Percentiles rank a stretch among this genome's conserved stretches.
These are phyloP conservation scores for Geranomyces variabilis DNA, from an alignment of 192 early-diverging fungal species.

Conservation along the genomic window DNA sequence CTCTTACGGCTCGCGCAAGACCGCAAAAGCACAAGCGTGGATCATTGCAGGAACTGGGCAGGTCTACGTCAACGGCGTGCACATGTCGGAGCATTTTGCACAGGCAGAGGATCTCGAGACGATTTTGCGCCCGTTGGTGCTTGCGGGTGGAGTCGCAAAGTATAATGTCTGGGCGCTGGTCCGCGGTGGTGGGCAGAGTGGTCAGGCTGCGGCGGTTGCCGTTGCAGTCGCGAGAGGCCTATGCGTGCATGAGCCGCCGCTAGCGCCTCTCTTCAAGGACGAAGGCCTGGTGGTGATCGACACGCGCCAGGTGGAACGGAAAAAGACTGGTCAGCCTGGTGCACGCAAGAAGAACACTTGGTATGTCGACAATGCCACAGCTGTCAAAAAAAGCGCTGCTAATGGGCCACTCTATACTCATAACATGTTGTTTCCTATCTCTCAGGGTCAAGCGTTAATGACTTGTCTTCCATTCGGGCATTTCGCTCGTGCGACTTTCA, in stretches of 20 bases:
- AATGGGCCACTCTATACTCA: no score
- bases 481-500: no score
- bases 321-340: slow-evolving; percentile 94
- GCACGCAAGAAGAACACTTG: slow-evolving; percentile 91
- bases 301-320: slow-evolving; percentile 79
- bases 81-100: slow-evolving; percentile 76
- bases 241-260: slow-evolving; percentile 61
- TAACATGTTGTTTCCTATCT: no score
- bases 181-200: slow-evolving; percentile 77
- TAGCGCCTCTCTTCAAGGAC: slow-evolving; percentile 58
- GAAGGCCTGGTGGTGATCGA: slow-evolving; percentile 47
- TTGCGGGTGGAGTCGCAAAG: slow-evolving; percentile 65
- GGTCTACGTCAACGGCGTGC: slow-evolving; percentile 76
- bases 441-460: no score
- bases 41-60: slow-evolving; percentile 66
- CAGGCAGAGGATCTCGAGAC: slow-evolving; percentile 67
- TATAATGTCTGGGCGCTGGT: slow-evolving; percentile 88
- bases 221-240: slow-evolving; percentile 79
- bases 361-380: no score
- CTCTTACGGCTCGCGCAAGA: slow-evolving; percentile 80
- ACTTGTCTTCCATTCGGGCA: no score
- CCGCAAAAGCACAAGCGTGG: slow-evolving; percentile 75
- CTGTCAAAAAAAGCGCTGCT: no score
- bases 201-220: slow-evolving; percentile 85
- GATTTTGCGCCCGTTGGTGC: slow-evolving; percentile 72